Percentiles rank a stretch among this genome's conserved stretches.
Evolutionary conservation across 202 grass and related monocot species (phyloP).

Genomic region (Zizania palustris): DNA sequence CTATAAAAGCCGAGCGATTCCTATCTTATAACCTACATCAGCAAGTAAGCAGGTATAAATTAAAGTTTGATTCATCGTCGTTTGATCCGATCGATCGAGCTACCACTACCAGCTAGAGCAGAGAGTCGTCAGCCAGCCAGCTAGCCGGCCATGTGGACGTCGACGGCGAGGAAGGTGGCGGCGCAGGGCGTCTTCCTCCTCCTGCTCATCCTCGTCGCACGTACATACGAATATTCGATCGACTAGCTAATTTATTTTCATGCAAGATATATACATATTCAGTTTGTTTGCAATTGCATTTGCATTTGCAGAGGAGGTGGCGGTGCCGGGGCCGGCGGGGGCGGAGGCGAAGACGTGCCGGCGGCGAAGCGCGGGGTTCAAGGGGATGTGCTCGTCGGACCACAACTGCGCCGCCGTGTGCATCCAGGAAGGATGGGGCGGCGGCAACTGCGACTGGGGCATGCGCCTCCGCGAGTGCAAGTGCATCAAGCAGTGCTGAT

Average conservation of each 20-base stretch:
- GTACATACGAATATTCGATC: conserved; percentile 32
- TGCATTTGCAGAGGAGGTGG: conserved; percentile 36
- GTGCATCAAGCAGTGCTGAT: conserved; percentile 47
- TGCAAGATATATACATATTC: not conserved
- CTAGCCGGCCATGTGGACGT: conserved; percentile 34
- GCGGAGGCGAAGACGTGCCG: conserved; percentile 50
- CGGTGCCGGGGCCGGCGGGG: not conserved
- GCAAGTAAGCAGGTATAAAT: too few species aligned
- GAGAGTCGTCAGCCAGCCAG: too few species aligned
- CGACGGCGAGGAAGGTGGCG: conserved; percentile 20
- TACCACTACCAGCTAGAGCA: too few species aligned
- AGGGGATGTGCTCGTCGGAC: conserved; percentile 35
- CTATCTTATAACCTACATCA: too few species aligned
- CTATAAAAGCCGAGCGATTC: too few species aligned
- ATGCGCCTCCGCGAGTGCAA: conserved; percentile 40
- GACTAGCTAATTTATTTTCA: too few species aligned
- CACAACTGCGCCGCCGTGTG: conserved; percentile 54
- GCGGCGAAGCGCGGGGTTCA: conserved; percentile 46
- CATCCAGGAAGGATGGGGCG: conserved; percentile 44
- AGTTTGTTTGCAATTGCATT: too few species aligned
- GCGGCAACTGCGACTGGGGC: conserved; percentile 52
- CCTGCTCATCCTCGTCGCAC: conserved; percentile 37
- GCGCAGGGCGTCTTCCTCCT: conserved; percentile 22
- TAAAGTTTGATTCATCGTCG: too few species aligned
- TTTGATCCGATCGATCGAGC: too few species aligned